phyloP scores from a whole-genome alignment of 441 rosid species.

The Pelargonium hybrid region DNA sequence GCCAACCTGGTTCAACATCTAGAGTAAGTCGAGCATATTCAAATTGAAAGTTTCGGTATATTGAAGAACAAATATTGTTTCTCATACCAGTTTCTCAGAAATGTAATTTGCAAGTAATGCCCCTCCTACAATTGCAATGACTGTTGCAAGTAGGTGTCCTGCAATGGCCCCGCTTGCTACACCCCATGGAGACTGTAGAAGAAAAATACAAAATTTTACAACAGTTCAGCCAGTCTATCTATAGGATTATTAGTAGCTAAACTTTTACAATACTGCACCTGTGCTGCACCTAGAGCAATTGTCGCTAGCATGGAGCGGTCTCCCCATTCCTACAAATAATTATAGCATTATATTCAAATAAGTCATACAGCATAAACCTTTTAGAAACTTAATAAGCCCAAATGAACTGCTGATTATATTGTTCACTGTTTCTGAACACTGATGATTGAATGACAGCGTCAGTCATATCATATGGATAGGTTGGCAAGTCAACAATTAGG shows the following conservation, averaged over 20 bases:
- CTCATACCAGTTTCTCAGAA: slow-evolving; percentile 30
- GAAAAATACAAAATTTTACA: not conserved
- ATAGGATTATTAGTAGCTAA: not conserved
- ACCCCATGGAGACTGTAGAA: slow-evolving; percentile 80
- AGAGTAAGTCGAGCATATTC: not conserved
- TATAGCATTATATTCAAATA: not conserved
- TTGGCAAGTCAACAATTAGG: no score
- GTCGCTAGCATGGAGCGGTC: slow-evolving; percentile 99
- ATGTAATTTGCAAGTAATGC: slow-evolving; percentile 61
- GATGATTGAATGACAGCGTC: no score
- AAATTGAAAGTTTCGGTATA: not conserved
- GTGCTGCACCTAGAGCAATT: slow-evolving; percentile 92
- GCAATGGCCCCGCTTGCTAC: slow-evolving; percentile 93
- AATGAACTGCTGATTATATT: not conserved
- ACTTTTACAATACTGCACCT: slow-evolving; percentile 35
- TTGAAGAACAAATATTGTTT: not conserved
- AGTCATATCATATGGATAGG: no score
- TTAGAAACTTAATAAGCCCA: not conserved
- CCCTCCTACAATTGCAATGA: slow-evolving; percentile 76
- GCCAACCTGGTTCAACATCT: slow-evolving; percentile 55
- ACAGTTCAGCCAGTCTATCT: not conserved
- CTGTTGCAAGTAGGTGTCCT: slow-evolving; percentile 82
- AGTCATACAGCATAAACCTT: not conserved
- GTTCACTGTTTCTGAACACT: no score
- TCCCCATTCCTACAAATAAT: slow-evolving; percentile 83